A percentile compares a stretch with the other conserved stretches of the same genome.
Conservation (phyloP, 2,329 filamentous ascomycete genomes). For the Mycosphaerella arachidis region DNA sequence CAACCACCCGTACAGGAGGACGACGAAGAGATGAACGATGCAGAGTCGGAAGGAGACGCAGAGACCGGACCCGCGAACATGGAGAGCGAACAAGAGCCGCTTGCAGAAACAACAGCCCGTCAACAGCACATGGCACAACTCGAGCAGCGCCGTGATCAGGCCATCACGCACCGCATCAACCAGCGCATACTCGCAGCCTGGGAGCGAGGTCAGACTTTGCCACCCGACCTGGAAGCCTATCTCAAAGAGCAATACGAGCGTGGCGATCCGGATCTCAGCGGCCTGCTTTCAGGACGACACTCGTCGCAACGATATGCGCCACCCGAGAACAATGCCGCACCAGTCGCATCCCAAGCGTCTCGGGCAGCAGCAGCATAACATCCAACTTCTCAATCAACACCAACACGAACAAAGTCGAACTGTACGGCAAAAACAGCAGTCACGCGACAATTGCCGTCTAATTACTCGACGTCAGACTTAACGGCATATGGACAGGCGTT, state of each 20-base stretch:
- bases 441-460: neutral
- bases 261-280: conserved; percentile 20
- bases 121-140: conserved; percentile 26
- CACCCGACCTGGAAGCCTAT: conserved; percentile 33
- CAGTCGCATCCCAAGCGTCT: conserved; percentile 16
- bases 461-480: neutral
- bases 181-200: conserved; percentile 30
- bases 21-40: conserved; percentile 26
- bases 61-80: conserved; percentile 15
- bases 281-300: conserved; percentile 15
- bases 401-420: neutral
- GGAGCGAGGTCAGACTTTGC: conserved; percentile 30
- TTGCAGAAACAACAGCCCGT: conserved; percentile 20
- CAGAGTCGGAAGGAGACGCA: conserved; percentile 19
- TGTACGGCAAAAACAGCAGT: neutral
- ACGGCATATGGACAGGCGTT: neutral
- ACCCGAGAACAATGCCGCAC: conserved; percentile 13
- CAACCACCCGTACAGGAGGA: conserved; percentile 21
- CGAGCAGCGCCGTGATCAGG: conserved; percentile 23
- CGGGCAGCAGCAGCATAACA: conserved; percentile 21
- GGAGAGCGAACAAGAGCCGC: conserved; percentile 16
- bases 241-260: conserved; percentile 34
- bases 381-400: neutral
- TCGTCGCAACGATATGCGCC: conserved; percentile 13
- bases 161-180: conserved; percentile 23